These are phyloP conservation scores for Cyclotella baltica DNA, from an alignment of 108 stramenopile genomes.

Conservation along the genomic window DNA sequence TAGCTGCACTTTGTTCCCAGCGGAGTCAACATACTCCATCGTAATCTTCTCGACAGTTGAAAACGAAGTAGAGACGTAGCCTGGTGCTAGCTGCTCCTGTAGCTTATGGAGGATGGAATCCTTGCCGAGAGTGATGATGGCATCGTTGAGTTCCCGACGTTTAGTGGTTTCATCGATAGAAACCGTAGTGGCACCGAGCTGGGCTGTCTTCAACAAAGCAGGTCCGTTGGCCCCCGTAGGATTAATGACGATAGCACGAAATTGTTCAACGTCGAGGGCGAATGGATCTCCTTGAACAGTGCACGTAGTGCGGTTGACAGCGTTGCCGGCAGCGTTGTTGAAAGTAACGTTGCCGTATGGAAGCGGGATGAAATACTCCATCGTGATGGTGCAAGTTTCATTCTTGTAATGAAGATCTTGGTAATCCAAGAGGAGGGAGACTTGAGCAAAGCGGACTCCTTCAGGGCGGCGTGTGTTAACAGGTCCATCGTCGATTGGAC, in stretches of 20 bases:
- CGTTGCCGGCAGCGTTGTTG: neutral
- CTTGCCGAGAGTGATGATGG: neutral
- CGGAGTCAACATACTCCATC: neutral
- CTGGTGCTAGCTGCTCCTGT: neutral
- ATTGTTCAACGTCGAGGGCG: neutral
- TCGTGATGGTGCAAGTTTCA: neutral
- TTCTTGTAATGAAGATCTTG: neutral
- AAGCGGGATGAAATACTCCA: neutral
- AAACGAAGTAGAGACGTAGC: neutral
- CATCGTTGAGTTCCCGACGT: neutral
- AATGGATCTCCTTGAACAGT: neutral
- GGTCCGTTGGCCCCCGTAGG: neutral
- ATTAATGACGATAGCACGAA: neutral
- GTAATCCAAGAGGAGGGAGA: neutral
- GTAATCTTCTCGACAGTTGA: neutral
- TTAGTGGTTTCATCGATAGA: neutral
- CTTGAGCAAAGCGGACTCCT: neutral
- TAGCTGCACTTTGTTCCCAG: neutral
- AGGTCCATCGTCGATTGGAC: neutral
- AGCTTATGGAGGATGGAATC: neutral
- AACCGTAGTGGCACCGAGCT: neutral
- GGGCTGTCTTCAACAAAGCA: neutral
- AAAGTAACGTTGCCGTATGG: constrained; percentile 2
- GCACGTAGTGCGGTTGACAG: neutral
- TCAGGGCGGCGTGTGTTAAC: neutral